Conservation (phyloP, 2,329 filamentous ascomycete genomes). For the Grosmannia huntii region DNA sequence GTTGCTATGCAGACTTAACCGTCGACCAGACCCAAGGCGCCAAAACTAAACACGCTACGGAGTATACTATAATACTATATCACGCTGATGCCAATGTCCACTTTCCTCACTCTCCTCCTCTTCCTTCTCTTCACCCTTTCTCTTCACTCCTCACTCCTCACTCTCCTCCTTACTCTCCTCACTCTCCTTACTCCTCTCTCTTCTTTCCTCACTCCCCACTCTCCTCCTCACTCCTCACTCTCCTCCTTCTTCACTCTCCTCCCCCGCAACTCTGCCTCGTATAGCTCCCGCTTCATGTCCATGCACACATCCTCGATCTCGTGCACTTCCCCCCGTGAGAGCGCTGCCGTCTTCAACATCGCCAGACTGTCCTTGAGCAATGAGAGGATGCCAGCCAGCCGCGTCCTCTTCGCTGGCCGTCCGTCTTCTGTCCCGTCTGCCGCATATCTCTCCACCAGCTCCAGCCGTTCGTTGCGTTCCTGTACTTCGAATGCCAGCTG, state of each 20-base stretch:
- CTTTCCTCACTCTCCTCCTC: no score
- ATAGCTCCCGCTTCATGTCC: constrained; percentile 62
- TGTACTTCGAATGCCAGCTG: constrained; percentile 15
- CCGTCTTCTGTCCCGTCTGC: constrained; percentile 5
- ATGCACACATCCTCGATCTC: constrained; percentile 68
- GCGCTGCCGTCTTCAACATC: constrained; percentile 42
- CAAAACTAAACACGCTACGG: no score
- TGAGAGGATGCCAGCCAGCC: constrained; percentile 35
- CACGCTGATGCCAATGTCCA: not conserved
- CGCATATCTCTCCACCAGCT: not conserved
- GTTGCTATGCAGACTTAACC: no score
- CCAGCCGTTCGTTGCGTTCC: constrained; percentile 11
- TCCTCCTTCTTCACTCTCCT: constrained; percentile 16
- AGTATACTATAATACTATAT: no score
- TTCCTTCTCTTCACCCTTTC: no score
- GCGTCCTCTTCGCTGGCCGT: constrained; percentile 17
- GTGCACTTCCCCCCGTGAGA: constrained; percentile 54
- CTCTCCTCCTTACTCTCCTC: no score
- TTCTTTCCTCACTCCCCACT: no score
- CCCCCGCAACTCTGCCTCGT: constrained; percentile 53
- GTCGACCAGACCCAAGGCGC: no score
- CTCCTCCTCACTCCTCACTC: not conserved
- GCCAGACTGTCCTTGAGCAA: constrained; percentile 43
- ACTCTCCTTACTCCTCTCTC: no score
- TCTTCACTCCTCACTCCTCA: no score